A percentile compares a stretch with the other conserved stretches of the same genome.
These are phyloP conservation scores for Cyclospora cayetanensis DNA, from an alignment of 169 alveolate species.

Conservation along the genomic window DNA sequence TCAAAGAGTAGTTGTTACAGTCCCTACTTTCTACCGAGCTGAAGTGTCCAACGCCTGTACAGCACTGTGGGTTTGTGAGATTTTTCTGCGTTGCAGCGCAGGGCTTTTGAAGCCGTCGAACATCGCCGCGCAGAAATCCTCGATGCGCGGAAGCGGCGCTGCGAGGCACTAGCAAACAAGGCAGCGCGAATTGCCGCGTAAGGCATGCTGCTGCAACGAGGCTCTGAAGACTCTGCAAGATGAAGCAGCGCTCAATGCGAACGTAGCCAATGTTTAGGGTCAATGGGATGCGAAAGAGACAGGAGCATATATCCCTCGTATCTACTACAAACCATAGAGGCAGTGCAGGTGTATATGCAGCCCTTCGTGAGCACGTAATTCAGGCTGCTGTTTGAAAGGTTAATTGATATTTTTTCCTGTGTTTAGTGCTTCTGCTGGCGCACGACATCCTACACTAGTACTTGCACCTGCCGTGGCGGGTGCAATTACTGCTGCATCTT, in stretches of 20 bases:
- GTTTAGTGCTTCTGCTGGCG: background rate
- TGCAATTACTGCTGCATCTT: background rate
- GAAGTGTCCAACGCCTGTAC: background rate
- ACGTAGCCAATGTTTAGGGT: too few species aligned
- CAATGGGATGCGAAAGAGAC: background rate
- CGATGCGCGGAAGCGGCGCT: background rate
- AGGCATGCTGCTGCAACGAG: background rate
- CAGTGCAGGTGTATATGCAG: background rate
- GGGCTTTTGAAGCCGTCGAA: background rate
- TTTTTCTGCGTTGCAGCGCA: background rate
- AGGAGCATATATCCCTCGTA: background rate
- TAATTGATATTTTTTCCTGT: background rate
- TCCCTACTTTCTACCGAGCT: background rate
- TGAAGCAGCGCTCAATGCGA: too few species aligned
- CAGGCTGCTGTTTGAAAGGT: too few species aligned
- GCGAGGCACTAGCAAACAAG: background rate
- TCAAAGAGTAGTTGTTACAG: background rate
- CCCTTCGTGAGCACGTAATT: background rate
- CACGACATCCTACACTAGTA: background rate
- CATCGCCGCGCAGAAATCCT: background rate
- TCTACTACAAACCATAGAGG: background rate
- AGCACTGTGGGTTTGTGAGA: background rate
- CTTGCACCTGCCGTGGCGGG: background rate
- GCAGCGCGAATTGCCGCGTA: constrained; percentile 12
- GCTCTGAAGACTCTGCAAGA: background rate